These are phyloP conservation scores for Canna indica DNA, from an alignment of 176 grass and related monocot species.

Conservation along the genomic window DNA sequence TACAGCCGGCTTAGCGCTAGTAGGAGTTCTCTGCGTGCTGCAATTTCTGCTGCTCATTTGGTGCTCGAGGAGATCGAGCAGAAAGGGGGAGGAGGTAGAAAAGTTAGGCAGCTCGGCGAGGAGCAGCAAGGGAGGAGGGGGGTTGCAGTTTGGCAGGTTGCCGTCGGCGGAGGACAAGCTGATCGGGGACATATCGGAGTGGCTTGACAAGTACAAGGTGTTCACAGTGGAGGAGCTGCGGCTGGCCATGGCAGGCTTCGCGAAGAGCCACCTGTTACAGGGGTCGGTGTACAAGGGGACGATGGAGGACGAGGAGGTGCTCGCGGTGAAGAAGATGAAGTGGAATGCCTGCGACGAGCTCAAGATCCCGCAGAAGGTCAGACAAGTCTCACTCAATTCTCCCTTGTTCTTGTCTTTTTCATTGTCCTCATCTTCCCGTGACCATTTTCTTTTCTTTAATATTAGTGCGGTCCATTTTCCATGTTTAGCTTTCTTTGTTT, in stretches of 20 bases:
- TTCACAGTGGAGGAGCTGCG: conserved; percentile 70
- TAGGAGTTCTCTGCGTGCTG: conserved; percentile 41
- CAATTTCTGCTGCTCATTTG: conserved; percentile 41
- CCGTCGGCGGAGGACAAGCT: conserved; percentile 20
- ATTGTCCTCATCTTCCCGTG: neutral
- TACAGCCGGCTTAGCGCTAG: conserved; percentile 42
- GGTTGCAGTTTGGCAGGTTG: conserved; percentile 19
- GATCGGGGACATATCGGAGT: conserved; percentile 69
- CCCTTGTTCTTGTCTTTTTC: neutral
- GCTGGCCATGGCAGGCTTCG: conserved; percentile 42
- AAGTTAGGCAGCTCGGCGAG: conserved; percentile 19
- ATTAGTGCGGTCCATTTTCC: neutral
- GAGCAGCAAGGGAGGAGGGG: conserved; percentile 12
- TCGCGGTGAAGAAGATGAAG: conserved; percentile 96
- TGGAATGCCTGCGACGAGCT: conserved; percentile 97
- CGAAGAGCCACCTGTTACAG: conserved; percentile 46
- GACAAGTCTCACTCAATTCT: neutral
- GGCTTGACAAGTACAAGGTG: conserved; percentile 92
- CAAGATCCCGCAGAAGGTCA: conserved; percentile 93
- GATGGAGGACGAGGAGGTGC: conserved; percentile 60
- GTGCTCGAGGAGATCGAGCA: conserved; percentile 28
- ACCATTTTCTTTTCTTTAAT: neutral
- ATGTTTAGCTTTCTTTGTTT: no score
- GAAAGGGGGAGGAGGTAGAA: conserved; percentile 6
- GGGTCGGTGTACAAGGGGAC: conserved; percentile 82